Evolutionary conservation across 2,329 filamentous ascomycete genomes (phyloP), one percentile per base, ranked within the genome.

Genomic region (Phialocephala sp.): DNA sequence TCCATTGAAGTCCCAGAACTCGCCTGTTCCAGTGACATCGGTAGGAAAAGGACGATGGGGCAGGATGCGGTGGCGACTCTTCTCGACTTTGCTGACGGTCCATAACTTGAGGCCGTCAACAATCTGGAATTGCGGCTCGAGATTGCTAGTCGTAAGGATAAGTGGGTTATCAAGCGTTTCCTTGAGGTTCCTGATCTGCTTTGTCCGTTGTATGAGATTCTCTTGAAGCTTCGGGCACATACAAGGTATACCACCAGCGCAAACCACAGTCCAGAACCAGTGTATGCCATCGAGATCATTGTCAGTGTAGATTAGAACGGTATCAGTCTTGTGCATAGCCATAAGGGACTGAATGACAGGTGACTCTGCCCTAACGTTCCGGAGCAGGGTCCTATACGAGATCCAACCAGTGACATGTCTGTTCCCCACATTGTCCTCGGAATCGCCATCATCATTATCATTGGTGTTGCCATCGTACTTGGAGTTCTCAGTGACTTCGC

Each of bases 261-360:
- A 66, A 1, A 78, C 66, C 1, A 75, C 73, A 1, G 78, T 71
- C 80, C 80, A 82, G 63, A 81, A 79, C 79, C 79, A 82, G 27
- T 65, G 59, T 11, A 65, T 35, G 3, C 59, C 75, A 27, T 81
- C 76, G 55, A 71, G 58, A 41, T 80, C 77, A n/a, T 72, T 70
- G 22, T 78, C 71, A 39, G 80, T 77, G 64, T 80, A 77, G 1
- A 77, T 58, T 1, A 76, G 39, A 20, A 75, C 52, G 45, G 74
- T 57, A 3, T 57, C 18, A 59, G 8, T 11, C 24, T 5, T 55
- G n/a, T 36, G 22, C 50, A 32, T 54, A 27, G 24, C 4, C 22
- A 54, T 35, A 1, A 54, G 14, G 41, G 20, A 24, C 37, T 36
- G 20, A 65, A 36, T 12, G 43, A 27, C 24, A 27, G 22, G 24